Evolutionary conservation across 2,329 filamentous ascomycete genomes (phyloP).

Genomic region (Aspergillus piperis): DNA sequence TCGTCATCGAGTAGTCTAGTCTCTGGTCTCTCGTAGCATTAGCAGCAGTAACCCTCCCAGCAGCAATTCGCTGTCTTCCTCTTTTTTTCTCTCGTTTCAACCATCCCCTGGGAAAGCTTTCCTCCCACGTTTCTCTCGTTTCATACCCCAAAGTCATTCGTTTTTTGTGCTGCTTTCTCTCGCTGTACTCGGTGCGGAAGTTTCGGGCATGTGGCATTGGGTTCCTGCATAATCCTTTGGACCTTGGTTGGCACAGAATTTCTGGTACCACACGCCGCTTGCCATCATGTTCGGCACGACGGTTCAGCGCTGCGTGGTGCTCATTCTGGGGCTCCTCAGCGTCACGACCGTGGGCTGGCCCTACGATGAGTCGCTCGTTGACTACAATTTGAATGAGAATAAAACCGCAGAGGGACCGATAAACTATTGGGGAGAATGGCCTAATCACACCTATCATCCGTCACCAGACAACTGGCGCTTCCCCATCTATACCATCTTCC

Average conservation of each 20-base stretch:
- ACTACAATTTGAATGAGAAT: constrained; percentile 64
- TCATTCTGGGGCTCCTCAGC: constrained; percentile 10
- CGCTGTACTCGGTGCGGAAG: too few relatives aligned
- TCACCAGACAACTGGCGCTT: constrained; percentile 65
- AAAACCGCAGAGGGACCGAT: constrained; percentile 54
- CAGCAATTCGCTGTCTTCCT: not conserved
- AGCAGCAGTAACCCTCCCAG: not conserved
- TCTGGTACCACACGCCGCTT: constrained; percentile 3
- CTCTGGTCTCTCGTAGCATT: not conserved
- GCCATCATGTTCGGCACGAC: constrained; percentile 4
- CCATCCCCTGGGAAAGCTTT: not conserved
- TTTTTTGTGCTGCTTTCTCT: not conserved
- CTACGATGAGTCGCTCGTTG: constrained; percentile 51
- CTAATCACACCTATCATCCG: constrained; percentile 50
- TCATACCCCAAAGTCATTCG: not conserved
- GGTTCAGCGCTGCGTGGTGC: constrained; percentile 7
- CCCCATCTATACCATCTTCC: constrained; percentile 64
- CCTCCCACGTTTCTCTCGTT: not conserved
- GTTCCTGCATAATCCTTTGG: not conserved
- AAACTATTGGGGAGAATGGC: constrained; percentile 60
- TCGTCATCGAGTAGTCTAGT: not conserved
- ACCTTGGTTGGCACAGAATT: constrained; percentile 4
- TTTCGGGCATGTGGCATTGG: constrained; percentile 10
- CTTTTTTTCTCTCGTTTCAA: constrained; percentile 3
- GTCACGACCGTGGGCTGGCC: constrained; percentile 31